Percentiles rank a stretch among this genome's conserved stretches.
These are phyloP conservation scores for Edhazardia aedis DNA, from an alignment of 371 early-diverging fungal genomes.

Conservation along the genomic window DNA sequence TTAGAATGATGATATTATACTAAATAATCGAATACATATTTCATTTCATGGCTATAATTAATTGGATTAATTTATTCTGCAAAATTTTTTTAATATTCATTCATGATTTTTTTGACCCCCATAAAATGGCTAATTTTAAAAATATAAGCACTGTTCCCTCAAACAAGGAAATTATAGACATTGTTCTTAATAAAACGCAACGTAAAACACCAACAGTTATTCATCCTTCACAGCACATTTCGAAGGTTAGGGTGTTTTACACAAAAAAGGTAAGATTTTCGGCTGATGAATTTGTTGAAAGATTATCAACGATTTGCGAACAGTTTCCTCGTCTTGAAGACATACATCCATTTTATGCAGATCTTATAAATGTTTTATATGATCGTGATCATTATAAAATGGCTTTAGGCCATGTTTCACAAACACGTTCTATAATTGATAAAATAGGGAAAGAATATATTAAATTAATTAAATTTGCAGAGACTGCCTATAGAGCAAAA, in stretches of 20 bases:
- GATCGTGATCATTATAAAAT: conserved; percentile 99
- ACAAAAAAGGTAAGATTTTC: conserved; percentile 98
- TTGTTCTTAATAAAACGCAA: conserved; percentile 87
- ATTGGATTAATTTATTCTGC: too few relatives aligned
- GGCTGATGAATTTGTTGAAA: conserved; percentile 69
- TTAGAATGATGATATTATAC: too few relatives aligned
- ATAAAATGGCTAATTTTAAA: conserved; percentile 52
- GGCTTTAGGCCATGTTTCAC: conserved; percentile 90
- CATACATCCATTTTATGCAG: conserved; percentile 98
- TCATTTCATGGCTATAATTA: too few relatives aligned
- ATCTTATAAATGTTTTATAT: conserved; percentile 97
- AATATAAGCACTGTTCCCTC: conserved; percentile 82
- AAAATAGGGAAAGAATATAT: conserved; percentile 86
- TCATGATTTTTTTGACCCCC: too few relatives aligned
- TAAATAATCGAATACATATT: too few relatives aligned
- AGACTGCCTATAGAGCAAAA: conserved; percentile 93
- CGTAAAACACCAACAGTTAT: conserved; percentile 96
- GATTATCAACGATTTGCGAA: conserved; percentile 65
- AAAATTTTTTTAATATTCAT: too few relatives aligned
- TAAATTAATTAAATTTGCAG: conserved; percentile 90
- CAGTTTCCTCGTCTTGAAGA: conserved; percentile 98
- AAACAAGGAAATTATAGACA: conserved; percentile 78
- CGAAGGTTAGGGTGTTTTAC: conserved; percentile 89
- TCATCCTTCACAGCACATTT: conserved; percentile 74
- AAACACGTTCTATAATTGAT: conserved; percentile 74